Conservation (phyloP, 2,329 filamentous ascomycete genomes). For the Diplodia sapinea region DNA sequence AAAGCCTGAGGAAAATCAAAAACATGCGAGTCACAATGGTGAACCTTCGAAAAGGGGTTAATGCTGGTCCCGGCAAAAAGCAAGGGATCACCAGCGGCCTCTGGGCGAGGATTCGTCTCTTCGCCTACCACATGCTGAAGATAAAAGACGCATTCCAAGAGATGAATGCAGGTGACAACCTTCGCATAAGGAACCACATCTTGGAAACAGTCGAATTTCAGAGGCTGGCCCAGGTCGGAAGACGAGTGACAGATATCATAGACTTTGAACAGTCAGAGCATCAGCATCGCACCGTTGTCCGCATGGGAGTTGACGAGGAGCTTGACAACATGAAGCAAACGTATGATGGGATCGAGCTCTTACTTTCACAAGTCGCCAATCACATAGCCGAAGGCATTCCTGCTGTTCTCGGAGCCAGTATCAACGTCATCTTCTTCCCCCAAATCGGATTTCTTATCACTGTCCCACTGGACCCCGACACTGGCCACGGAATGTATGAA, state of each 20-base stretch:
- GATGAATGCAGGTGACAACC: constrained; percentile 58
- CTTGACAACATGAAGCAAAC: constrained; percentile 79
- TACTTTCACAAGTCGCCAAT: constrained; percentile 71
- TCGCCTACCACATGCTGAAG: constrained; percentile 72
- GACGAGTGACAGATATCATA: constrained; percentile 73
- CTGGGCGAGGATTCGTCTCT: constrained; percentile 75
- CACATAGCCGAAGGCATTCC: constrained; percentile 70
- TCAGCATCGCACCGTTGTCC: constrained; percentile 74
- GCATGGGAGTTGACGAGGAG: constrained; percentile 70
- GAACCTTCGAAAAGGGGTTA: constrained; percentile 79
- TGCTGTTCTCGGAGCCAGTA: constrained; percentile 56
- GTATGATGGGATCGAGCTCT: constrained; percentile 76
- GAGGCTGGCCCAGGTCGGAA: constrained; percentile 69
- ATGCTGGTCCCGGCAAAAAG: constrained; percentile 56
- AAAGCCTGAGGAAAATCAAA: constrained; percentile 71
- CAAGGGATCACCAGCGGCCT: constrained; percentile 67
- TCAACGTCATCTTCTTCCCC: constrained; percentile 88
- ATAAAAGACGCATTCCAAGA: constrained; percentile 69
- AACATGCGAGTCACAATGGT: constrained; percentile 74
- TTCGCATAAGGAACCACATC: constrained; percentile 65
- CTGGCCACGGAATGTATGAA: constrained; percentile 66
- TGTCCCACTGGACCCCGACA: constrained; percentile 66
- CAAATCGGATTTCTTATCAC: constrained; percentile 89
- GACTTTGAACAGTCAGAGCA: constrained; percentile 80
- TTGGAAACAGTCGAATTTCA: constrained; percentile 63